A percentile compares a stretch with the other conserved stretches of the same genome.
These are phyloP conservation scores for Chaetoceros tenuissimus DNA, from an alignment of 108 stramenopile genomes.

Conservation along the genomic window DNA sequence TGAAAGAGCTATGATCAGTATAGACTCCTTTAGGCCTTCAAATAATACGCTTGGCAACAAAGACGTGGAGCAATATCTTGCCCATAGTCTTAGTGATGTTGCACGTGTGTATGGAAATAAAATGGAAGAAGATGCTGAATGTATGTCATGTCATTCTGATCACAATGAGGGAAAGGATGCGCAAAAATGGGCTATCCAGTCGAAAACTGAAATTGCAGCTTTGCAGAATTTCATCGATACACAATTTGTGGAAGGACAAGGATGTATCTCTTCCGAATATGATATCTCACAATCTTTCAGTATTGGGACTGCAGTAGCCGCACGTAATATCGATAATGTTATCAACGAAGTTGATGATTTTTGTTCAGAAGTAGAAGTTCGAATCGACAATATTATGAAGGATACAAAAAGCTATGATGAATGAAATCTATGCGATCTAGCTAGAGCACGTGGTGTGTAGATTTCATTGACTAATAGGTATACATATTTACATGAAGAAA, in stretches of 20 bases:
- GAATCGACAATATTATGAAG: not conserved
- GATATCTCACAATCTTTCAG: not conserved
- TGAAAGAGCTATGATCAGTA: not conserved
- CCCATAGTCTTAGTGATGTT: not conserved
- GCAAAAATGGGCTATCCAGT: not conserved
- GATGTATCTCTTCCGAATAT: not conserved
- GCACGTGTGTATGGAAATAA: not conserved
- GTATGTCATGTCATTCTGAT: not conserved
- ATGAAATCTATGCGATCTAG: too few relatives aligned
- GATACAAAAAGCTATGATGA: not conserved
- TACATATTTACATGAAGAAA: too few relatives aligned
- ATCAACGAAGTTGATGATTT: not conserved
- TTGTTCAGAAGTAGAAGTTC: not conserved
- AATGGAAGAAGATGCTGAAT: not conserved
- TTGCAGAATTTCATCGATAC: not conserved
- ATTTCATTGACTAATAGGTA: too few relatives aligned
- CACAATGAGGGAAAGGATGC: not conserved
- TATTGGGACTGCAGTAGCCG: not conserved
- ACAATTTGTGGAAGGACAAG: not conserved
- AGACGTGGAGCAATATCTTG: not conserved
- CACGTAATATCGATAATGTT: not conserved
- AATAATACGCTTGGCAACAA: too few relatives aligned
- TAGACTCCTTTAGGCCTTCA: not conserved
- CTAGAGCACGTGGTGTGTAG: too few relatives aligned
- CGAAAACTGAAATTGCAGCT: not conserved